Base-by-base conservation (phyloP, 2,329 filamentous ascomycete species). In the Sordariomycetes sp. region DNA sequence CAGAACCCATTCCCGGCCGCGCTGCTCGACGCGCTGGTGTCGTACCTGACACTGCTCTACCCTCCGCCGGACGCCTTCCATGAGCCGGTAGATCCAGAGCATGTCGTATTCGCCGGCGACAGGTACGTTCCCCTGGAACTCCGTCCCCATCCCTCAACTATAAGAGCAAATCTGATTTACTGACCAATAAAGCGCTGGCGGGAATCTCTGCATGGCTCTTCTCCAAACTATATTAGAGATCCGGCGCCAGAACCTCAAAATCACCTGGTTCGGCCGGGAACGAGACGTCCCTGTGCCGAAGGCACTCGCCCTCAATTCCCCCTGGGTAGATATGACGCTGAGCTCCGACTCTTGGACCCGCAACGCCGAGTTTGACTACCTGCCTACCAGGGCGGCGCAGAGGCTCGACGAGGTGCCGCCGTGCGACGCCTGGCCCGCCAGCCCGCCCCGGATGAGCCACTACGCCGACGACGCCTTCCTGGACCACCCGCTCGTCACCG, bases 1-100 rank as follows among this genome's bases (percentile, higher is more conserved):
- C 86, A 91, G 67, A 72, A 86, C 60, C 81, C 88, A 0, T 94
- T 94, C 67, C 89, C 89, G 0, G 76, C 86, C 0, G 87, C 88
- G 1, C 70, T 94, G 7, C 72, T 93, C 51, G 89, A 94, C 66
- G 87, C 81, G 1, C 71, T 93, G 11, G 76, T 86, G 35, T 83
- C 87, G 0, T 94, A 93, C 65, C 76, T 94, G 40, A 81, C 81
- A 0, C 76, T 92, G 7, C 75, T 94, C 1, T 86, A 90, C 64
- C 89, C 89, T 14, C 86, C 87, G 0, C 75, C 81, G 0, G 86
- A 79, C 20, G 80, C 88, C 0, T 79, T 83, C 52, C 89, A 94
- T 67, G 74, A 79, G 16, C 74, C 88, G 2, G 80, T 93, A 1
- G 72, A 76, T 6, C 77, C 89, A 0, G 73, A 76, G 50, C 76